Percentiles rank a stretch among this genome's conserved stretches.
phyloP scores from a whole-genome alignment of 2,329 filamentous ascomycete genomes.

The Alternaria triticina region DNA sequence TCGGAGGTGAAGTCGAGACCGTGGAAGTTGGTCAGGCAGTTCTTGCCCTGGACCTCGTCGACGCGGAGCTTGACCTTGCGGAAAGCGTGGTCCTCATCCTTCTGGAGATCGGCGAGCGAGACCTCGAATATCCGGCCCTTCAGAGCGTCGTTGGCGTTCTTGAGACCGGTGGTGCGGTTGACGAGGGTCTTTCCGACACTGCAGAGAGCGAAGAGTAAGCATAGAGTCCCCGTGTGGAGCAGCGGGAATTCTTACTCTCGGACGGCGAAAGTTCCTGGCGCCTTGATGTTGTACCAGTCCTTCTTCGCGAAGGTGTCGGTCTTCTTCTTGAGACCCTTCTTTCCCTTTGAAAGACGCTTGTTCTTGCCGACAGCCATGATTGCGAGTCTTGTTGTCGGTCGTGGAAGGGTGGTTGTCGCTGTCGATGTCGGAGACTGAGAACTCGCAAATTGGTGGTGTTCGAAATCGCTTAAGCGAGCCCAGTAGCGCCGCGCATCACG shows the following conservation, averaged over 20 bases:
- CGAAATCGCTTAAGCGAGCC: conserved; percentile 10
- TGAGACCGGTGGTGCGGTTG: conserved; percentile 99
- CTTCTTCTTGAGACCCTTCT: conserved; percentile 99
- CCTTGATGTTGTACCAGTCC: conserved; percentile 99
- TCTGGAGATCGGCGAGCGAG: conserved; percentile 97
- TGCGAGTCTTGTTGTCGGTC: conserved; percentile 59
- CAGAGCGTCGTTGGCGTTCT: conserved; percentile 99
- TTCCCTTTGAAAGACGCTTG: conserved; percentile 99
- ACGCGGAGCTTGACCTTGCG: conserved; percentile 99
- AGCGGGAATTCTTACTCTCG: conserved; percentile 77
- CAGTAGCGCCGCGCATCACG: conserved; percentile 16
- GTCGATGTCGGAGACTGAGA: conserved; percentile 35
- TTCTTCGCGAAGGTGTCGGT: conserved; percentile 98
- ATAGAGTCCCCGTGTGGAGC: conserved; percentile 27
- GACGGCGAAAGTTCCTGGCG: conserved; percentile 92
- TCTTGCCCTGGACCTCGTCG: conserved; percentile 99
- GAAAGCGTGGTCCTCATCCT: conserved; percentile 99
- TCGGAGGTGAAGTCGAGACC: conserved; percentile 99
- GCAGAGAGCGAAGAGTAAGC: conserved; percentile 43
- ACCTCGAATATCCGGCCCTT: conserved; percentile 99
- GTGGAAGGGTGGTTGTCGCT: conserved; percentile 38
- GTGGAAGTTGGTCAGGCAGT: conserved; percentile 99
- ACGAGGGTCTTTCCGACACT: conserved; percentile 99
- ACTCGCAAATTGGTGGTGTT: conserved; percentile 14
- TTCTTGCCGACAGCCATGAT: conserved; percentile 93